Evolutionary conservation across 192 early-diverging fungal species (phyloP), one percentile per base, ranked within the genome.

Genomic region (Coemansia sp.): DNA sequence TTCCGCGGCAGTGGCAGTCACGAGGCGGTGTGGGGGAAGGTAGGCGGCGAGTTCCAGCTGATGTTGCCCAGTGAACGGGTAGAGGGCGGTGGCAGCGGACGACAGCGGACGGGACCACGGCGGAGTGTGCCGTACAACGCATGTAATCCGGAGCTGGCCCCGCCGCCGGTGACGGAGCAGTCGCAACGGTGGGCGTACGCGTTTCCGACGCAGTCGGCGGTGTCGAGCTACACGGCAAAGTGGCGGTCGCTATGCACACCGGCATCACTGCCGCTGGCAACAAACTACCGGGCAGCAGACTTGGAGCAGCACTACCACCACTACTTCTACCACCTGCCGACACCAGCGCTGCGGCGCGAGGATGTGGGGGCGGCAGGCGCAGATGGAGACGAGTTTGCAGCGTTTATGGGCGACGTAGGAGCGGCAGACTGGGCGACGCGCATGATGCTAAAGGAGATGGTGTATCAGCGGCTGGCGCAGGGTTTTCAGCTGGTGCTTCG

Each of bases 201-300:
- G 1, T 91, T 93, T 60, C 91, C 92, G 7, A 87, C 84, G 51
- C 77, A 49, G 76, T 67, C 26, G 71, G 74, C 60, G 69, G 81
- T 52, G 71, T 85, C 56, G 81, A 87, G 55, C 84, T 87, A 41
- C 74, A 87, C 60, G 82, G 88, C 19, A 80, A 80, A 95, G 49
- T 98, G 97, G 97, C 88, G 86, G 53, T 94, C 95, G 4, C 63
- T 98, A 21, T 90, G 86, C 58, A 94, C 93, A 10, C 97, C 97
- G 0, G 97, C 95, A 12, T 94, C 91, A 67, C 73, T 99, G 38
- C 97, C 97, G 8, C 71, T 99, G 47, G 96, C 94, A 1, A 95
- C 92, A 0, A 92, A 96, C 63, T 94, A 85, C 56, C 90, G 88
- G 12, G 81, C 91, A 3, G 63, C 59, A 6, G 89, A 95, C 56